phyloP scores from a whole-genome alignment of 2,329 filamentous ascomycete genomes.

The Claviceps spartinae region DNA sequence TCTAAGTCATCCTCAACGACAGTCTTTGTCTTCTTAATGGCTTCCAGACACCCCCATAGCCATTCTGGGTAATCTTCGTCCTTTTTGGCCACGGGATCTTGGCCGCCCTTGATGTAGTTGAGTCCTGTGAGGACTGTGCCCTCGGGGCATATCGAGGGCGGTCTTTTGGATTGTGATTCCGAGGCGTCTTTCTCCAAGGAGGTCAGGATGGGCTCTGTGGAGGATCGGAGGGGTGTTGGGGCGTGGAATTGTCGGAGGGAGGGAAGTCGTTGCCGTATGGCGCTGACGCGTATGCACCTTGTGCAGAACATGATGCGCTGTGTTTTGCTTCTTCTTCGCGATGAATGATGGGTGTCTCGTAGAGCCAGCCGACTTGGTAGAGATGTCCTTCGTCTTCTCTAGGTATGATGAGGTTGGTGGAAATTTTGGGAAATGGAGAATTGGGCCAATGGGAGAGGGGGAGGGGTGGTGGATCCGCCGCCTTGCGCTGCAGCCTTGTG shows the following conservation, averaged over 20 bases:
- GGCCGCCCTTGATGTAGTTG: slow-evolving; percentile 62
- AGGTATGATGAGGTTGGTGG: neutral
- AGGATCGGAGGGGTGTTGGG: slow-evolving; percentile 20
- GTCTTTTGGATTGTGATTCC: slow-evolving; percentile 17
- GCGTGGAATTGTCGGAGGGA: slow-evolving; percentile 28
- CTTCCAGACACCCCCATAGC: slow-evolving; percentile 62
- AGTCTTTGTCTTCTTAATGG: slow-evolving; percentile 39
- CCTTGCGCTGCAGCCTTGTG: neutral
- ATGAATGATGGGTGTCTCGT: neutral
- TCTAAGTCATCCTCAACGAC: slow-evolving; percentile 49
- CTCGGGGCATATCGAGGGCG: slow-evolving; percentile 42
- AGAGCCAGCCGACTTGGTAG: neutral
- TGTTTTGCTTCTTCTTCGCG: neutral
- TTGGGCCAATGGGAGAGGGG: slow-evolving; percentile 3
- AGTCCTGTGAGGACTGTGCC: slow-evolving; percentile 61
- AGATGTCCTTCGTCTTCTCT: neutral
- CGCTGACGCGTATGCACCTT: slow-evolving; percentile 34
- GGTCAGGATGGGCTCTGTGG: slow-evolving; percentile 23
- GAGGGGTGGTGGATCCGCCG: neutral
- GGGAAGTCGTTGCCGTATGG: slow-evolving; percentile 17
- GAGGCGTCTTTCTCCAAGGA: slow-evolving; percentile 18
- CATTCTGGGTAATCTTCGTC: slow-evolving; percentile 70
- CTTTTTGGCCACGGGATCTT: slow-evolving; percentile 58
- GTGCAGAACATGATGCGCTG: slow-evolving; percentile 26
- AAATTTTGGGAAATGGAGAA: slow-evolving; percentile 5